Percentiles rank a stretch among this genome's conserved stretches.
These are phyloP conservation scores for Moringa oleifera DNA, from an alignment of 345 rosid species.

Conservation along the genomic window DNA sequence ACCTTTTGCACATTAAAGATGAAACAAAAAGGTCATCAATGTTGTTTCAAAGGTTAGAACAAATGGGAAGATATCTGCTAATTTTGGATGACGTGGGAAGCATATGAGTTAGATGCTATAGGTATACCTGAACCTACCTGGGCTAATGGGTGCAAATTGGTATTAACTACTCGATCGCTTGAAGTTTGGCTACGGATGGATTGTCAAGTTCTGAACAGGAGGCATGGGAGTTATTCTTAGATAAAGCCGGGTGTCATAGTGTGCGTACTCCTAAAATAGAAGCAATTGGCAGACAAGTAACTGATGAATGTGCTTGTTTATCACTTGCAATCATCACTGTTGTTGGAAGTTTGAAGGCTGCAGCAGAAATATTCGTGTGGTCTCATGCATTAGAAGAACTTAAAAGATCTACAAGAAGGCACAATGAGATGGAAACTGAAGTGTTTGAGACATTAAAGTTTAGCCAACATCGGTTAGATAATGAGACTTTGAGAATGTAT, in stretches of 20 bases:
- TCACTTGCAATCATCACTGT: no score
- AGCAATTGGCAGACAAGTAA: no score
- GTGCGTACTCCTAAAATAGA: no score
- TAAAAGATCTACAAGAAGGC: no score
- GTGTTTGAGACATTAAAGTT: no score
- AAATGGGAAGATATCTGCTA: neutral
- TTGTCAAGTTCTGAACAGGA: slow-evolving; percentile 1
- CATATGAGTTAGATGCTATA: neutral
- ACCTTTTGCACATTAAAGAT: slow-evolving; percentile 1
- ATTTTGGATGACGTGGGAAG: slow-evolving; percentile 2
- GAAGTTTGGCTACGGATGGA: neutral
- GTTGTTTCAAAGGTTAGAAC: neutral
- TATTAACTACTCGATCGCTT: slow-evolving; percentile 9
- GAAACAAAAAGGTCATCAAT: slow-evolving; percentile 1
- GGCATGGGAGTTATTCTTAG: slow-evolving; percentile 1
- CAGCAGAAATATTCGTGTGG: no score
- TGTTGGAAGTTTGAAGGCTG: no score
- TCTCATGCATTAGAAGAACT: no score
- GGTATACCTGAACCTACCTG: neutral
- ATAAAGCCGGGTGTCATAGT: neutral
- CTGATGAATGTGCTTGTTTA: no score
- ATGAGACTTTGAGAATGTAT: no score
- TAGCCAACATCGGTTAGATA: no score
- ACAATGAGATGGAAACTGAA: no score
- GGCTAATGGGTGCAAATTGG: slow-evolving; percentile 1